Conservation (phyloP, 192 early-diverging fungal species). For the Lunasporangiospora selenospora region DNA sequence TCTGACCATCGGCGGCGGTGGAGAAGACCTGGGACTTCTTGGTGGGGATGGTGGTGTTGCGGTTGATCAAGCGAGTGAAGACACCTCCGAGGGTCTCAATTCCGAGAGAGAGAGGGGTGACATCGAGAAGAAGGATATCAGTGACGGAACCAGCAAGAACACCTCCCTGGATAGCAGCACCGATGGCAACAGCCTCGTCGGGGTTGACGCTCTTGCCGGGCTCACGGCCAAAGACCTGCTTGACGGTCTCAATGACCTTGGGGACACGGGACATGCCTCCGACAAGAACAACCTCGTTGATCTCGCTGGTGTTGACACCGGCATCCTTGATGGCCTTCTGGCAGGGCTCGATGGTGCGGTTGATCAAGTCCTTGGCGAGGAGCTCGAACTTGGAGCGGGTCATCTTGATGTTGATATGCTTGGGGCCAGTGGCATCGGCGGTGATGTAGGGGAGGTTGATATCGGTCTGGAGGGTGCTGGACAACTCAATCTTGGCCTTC, state of each 20-base stretch:
- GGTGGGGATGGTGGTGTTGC: conserved; percentile 98
- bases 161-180: conserved; percentile 97
- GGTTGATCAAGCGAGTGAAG: conserved; percentile 92
- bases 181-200: conserved; percentile 96
- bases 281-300: conserved; percentile 95
- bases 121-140: conserved; percentile 92
- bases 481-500: conserved; percentile 99
- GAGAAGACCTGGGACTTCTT: conserved; percentile 98
- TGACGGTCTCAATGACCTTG: conserved; percentile 91
- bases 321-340: conserved; percentile 98
- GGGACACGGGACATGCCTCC: conserved; percentile 98
- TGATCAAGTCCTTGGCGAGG: conserved; percentile 80
- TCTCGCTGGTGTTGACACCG: conserved; percentile 77
- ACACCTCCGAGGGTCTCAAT: conserved; percentile 97
- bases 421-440: conserved; percentile 84
- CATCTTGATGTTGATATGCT: conserved; percentile 97
- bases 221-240: conserved; percentile 85
- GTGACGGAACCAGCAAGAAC: conserved; percentile 92
- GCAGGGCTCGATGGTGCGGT: conserved; percentile 92
- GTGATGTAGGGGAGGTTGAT: conserved; percentile 99
- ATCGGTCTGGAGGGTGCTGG: conserved; percentile 89
- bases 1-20: conserved; percentile 96
- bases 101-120: conserved; percentile 95
- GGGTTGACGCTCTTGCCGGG: conserved; percentile 95
- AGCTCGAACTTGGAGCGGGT: conserved; percentile 90